Evolutionary conservation across 164 flowering plant species (phyloP).

Genomic region (Tetrastigma voinierianum): DNA sequence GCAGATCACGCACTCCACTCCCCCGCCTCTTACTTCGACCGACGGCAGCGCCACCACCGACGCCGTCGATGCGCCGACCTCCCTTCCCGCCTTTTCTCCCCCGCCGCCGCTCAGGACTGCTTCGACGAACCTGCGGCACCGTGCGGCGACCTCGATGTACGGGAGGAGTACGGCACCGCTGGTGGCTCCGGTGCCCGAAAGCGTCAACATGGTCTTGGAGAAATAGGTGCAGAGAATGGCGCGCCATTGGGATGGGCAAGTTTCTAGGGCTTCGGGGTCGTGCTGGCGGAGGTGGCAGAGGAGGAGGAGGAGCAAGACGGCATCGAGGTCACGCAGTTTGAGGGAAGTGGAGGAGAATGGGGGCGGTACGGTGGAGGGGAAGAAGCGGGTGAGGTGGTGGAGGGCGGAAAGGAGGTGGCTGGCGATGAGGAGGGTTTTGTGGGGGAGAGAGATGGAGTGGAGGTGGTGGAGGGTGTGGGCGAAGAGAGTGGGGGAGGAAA

Average conservation of each 20-base stretch:
- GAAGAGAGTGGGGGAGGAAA: constrained; percentile 61
- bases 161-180: constrained; percentile 30
- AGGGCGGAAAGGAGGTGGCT: constrained; percentile 62
- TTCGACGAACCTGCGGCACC: constrained; percentile 51
- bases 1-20: constrained; percentile 67
- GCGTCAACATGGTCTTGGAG: constrained; percentile 23
- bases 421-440: constrained; percentile 67
- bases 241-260: constrained; percentile 44
- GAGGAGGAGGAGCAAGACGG: constrained; percentile 62
- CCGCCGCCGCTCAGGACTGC: constrained; percentile 18
- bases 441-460: constrained; percentile 63
- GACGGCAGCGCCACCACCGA: constrained; percentile 70
- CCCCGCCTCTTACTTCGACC: constrained; percentile 41
- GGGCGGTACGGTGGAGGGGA: constrained; percentile 15
- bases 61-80: constrained; percentile 52
- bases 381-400: constrained; percentile 36
- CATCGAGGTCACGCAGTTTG: constrained; percentile 55
- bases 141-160: constrained; percentile 40
- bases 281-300: constrained; percentile 68
- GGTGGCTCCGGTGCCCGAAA: constrained; percentile 35
- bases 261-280: constrained; percentile 33
- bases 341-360: constrained; percentile 18
- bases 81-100: constrained; percentile 20
- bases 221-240: constrained; percentile 19
- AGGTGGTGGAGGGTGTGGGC: constrained; percentile 64